phyloP scores from a whole-genome alignment of 1,139 yeast genomes.

The Geotrichum klebahnii region DNA sequence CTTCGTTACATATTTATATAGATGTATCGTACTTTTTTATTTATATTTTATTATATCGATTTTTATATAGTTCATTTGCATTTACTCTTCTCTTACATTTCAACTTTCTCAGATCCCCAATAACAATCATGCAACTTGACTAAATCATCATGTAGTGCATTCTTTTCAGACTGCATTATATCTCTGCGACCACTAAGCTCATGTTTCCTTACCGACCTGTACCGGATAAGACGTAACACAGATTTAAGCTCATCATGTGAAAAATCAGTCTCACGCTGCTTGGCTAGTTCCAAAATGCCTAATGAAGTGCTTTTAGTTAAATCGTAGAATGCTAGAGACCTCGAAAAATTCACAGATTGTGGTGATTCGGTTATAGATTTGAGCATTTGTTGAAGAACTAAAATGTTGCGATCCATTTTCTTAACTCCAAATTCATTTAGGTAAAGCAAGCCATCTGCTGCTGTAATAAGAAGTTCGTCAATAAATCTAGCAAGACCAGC shows the following conservation, averaged over 20 bases:
- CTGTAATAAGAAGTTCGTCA: constrained; percentile 55
- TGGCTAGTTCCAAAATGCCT: constrained; percentile 28
- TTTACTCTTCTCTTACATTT: constrained; percentile 9
- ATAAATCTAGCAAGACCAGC: constrained; percentile 56
- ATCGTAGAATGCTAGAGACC: constrained; percentile 57
- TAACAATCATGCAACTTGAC: constrained; percentile 29
- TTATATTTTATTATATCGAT: too few species aligned
- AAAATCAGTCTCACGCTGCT: constrained; percentile 23
- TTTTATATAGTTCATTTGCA: too few species aligned
- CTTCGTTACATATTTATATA: too few species aligned
- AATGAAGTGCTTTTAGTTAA: constrained; percentile 41
- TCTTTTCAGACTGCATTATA: constrained; percentile 30
- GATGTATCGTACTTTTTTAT: too few species aligned
- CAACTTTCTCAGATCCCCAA: constrained; percentile 28
- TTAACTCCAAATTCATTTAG: constrained; percentile 65
- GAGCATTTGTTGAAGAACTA: constrained; percentile 71
- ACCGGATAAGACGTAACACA: constrained; percentile 30
- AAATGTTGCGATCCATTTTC: constrained; percentile 62
- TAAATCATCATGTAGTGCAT: constrained; percentile 28
- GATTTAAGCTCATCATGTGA: constrained; percentile 33
- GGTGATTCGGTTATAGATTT: constrained; percentile 59
- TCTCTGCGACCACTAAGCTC: constrained; percentile 32
- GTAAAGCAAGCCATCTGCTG: constrained; percentile 53
- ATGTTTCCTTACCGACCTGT: constrained; percentile 29
- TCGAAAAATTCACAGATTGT: constrained; percentile 55